Evolutionary conservation across 805 yeast species (phyloP).

Genomic region (Cyberlindnera mrakii): DNA sequence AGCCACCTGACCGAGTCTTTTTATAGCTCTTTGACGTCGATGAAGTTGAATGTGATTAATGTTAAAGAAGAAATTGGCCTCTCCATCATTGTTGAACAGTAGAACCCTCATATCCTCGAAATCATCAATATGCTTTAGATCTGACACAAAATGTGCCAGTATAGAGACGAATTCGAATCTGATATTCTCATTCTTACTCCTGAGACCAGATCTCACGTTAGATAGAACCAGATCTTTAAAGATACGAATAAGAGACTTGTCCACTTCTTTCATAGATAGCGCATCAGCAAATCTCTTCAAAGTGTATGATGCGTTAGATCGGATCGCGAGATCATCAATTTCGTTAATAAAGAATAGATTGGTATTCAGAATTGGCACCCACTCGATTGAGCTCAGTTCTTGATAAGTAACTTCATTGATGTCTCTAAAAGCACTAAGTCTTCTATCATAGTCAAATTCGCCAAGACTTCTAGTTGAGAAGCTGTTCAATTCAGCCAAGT

Average conservation of each 20-base stretch:
- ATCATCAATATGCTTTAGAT: slow-evolving; percentile 39
- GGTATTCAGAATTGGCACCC: slow-evolving; percentile 74
- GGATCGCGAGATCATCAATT: slow-evolving; percentile 69
- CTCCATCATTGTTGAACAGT: slow-evolving; percentile 65
- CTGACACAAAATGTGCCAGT: slow-evolving; percentile 54
- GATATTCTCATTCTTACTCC: slow-evolving; percentile 52
- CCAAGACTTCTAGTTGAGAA: slow-evolving; percentile 55
- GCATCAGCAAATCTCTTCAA: slow-evolving; percentile 61
- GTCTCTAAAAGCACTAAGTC: slow-evolving; percentile 59
- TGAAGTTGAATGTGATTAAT: slow-evolving; percentile 79
- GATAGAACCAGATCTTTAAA: slow-evolving; percentile 59
- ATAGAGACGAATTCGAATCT: slow-evolving; percentile 68
- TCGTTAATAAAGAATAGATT: slow-evolving; percentile 69
- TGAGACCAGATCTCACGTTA: slow-evolving; percentile 57
- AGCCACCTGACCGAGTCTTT: slow-evolving; percentile 49
- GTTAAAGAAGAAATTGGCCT: slow-evolving; percentile 73
- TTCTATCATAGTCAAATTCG: slow-evolving; percentile 73
- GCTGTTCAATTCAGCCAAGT: slow-evolving; percentile 67
- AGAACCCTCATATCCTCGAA: slow-evolving; percentile 63
- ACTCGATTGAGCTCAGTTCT: slow-evolving; percentile 46
- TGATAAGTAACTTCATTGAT: slow-evolving; percentile 52
- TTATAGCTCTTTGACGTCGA: slow-evolving; percentile 80
- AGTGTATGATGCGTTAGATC: slow-evolving; percentile 68
- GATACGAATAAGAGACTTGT: slow-evolving; percentile 29
- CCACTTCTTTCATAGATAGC: slow-evolving; percentile 19